Conservation (phyloP, 164 flowering plant species). For the Piper betle region DNA sequence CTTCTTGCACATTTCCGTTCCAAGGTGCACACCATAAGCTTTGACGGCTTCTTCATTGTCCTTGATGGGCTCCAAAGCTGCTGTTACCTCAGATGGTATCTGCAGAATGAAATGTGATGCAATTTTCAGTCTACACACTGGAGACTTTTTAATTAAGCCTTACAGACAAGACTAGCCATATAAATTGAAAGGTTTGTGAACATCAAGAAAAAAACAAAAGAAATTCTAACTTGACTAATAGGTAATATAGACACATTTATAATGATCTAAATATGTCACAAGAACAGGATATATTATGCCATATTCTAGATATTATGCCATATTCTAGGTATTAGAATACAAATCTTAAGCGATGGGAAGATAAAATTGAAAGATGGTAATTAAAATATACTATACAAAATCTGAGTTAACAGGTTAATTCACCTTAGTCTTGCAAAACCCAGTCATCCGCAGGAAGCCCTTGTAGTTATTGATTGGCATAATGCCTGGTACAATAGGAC, state of each 20-base stretch:
- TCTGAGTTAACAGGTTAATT: neutral
- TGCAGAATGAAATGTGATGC: conserved; percentile 8
- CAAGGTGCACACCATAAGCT: conserved; percentile 85
- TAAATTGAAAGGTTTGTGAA: too few relatives aligned
- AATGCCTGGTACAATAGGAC: conserved; percentile 98
- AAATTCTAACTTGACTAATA: too few relatives aligned
- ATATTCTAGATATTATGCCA: too few relatives aligned
- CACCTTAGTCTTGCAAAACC: conserved; percentile 97
- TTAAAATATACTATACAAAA: neutral
- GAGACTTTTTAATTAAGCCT: neutral
- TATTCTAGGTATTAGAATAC: too few relatives aligned
- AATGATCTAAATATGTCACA: too few relatives aligned
- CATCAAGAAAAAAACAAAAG: too few relatives aligned
- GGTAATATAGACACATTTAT: too few relatives aligned
- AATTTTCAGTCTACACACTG: neutral
- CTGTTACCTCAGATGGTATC: conserved; percentile 73
- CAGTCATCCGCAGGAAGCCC: conserved; percentile 91
- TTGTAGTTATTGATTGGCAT: conserved; percentile 96
- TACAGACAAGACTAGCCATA: neutral
- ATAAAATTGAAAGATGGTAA: neutral
- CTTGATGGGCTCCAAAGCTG: conserved; percentile 89
- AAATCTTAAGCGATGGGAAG: neutral
- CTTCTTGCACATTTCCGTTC: conserved; percentile 98
- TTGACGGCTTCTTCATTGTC: conserved; percentile 96
- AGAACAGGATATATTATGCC: too few relatives aligned